Base-by-base conservation (phyloP, 371 early-diverging fungal species). In the Gilbertella persicaria region DNA sequence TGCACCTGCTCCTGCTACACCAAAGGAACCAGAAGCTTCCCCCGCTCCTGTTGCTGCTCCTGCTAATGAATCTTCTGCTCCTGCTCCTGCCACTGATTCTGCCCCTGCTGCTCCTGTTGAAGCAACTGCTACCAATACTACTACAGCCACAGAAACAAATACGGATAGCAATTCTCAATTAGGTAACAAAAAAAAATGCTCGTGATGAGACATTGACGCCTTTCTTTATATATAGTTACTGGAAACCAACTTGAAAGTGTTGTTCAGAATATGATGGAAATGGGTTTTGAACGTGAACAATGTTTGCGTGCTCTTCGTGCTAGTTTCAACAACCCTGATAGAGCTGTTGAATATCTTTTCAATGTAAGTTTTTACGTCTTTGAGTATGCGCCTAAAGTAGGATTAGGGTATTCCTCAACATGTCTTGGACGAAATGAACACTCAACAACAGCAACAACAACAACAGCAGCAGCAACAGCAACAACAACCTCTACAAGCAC, bases 271-370 rank as follows among this genome's bases (percentile, higher is more conserved):
- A 87, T 98, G 85, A 79, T 95, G 64, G 96, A 96, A 53, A 94
- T 98, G 95, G 98, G 98, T 5, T 98, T 91, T 71, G 83, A 87
- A 50, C 85, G 93, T 47, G 91, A 91, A 12, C 84, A 94, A 62
- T 91, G 94, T 56, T 83, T 85, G 42, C 70, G 75, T 50, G 97
- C 97, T 24, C 92, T 98, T 89, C 85, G 95, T 30, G 97, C 97
- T 14, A 93, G 94, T 60, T 97, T 89, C 71, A 96, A 96, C 72
- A 97, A 98, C 67, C 95, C 98, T 4, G 96, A 96, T 64, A 82
- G 98, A 53, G 98, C 98, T 25, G 96, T 92, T 6, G 98, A 98
- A 70, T 98, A 97, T 67, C 75, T 98, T 52, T 85, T 96, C 68
- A 95, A 78, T 48, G 97, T 91, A 75, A 49, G 75, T 14, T n/a